Evolutionary conservation across 1,139 yeast genomes (phyloP).

Genomic region (Suhomyces panamericanus): DNA sequence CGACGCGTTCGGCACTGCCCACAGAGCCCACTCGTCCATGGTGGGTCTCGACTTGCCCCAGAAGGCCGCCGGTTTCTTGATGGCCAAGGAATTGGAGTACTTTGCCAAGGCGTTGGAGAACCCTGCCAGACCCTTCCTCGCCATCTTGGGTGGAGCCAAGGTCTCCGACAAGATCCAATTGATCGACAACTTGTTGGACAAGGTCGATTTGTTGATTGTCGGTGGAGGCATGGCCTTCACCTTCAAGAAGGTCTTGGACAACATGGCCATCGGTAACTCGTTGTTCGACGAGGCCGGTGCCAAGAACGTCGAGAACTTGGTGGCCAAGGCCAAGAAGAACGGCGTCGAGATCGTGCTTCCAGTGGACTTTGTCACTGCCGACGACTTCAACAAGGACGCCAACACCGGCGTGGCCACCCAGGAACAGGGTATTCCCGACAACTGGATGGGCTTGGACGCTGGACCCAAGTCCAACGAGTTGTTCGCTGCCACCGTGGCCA

Average conservation of each 20-base stretch:
- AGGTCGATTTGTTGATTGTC: constrained; percentile 86
- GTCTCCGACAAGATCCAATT: constrained; percentile 97
- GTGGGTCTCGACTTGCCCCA: constrained; percentile 92
- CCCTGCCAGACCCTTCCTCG: constrained; percentile 96
- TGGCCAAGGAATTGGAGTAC: constrained; percentile 94
- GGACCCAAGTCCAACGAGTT: constrained; percentile 84
- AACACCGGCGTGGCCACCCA: constrained; percentile 76
- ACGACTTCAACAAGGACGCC: constrained; percentile 90
- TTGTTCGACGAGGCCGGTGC: constrained; percentile 91
- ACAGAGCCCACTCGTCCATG: constrained; percentile 98
- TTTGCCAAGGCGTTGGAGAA: constrained; percentile 96
- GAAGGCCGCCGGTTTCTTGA: constrained; percentile 95
- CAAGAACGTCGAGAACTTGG: constrained; percentile 82
- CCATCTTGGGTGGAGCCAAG: constrained; percentile 98
- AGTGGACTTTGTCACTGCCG: constrained; percentile 91
- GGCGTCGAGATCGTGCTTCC: constrained; percentile 90
- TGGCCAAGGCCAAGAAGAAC: constrained; percentile 94
- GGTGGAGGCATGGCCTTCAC: constrained; percentile 99
- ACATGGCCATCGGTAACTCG: constrained; percentile 84
- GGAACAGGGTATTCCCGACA: constrained; percentile 85
- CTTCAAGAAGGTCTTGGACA: constrained; percentile 87
- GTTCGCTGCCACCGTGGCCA: constrained; percentile 75
- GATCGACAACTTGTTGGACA: constrained; percentile 93
- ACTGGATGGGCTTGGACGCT: constrained; percentile 92
- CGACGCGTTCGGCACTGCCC: constrained; percentile 98